phyloP scores from a whole-genome alignment of 176 grass and related monocot genomes.

The Musa itinerans region DNA sequence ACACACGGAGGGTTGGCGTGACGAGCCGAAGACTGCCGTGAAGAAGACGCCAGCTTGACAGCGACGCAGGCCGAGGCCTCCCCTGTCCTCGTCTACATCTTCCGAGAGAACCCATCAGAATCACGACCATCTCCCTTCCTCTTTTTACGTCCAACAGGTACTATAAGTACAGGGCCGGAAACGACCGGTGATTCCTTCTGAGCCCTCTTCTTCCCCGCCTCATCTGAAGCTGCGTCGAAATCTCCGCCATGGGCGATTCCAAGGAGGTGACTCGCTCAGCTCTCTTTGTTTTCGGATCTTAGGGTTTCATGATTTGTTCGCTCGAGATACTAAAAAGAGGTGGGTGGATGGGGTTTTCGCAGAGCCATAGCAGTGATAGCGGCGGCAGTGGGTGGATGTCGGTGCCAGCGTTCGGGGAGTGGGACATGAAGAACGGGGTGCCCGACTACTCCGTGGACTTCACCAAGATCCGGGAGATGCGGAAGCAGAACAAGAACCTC shows the following conservation, averaged over 20 bases:
- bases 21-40: too few relatives aligned
- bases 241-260: not conserved
- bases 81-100: too few relatives aligned
- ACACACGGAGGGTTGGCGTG: too few relatives aligned
- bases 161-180: not conserved
- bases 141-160: not conserved
- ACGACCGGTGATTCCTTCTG: not conserved
- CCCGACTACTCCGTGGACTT: constrained; percentile 73
- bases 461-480: constrained; percentile 48
- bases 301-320: not conserved
- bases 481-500: constrained; percentile 42
- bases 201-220: not conserved
- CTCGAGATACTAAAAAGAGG: not conserved
- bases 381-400: constrained; percentile 17
- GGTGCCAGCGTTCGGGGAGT: constrained; percentile 72
- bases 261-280: not conserved
- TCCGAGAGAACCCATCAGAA: too few relatives aligned
- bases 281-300: not conserved
- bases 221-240: not conserved
- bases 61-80: too few relatives aligned
- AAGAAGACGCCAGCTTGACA: not conserved
- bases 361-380: not conserved
- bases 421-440: constrained; percentile 35
- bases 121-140: not conserved
- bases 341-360: not conserved